phyloP scores from a whole-genome alignment of 495 filamentous ascomycete species.

The Xylaria palmicola region DNA sequence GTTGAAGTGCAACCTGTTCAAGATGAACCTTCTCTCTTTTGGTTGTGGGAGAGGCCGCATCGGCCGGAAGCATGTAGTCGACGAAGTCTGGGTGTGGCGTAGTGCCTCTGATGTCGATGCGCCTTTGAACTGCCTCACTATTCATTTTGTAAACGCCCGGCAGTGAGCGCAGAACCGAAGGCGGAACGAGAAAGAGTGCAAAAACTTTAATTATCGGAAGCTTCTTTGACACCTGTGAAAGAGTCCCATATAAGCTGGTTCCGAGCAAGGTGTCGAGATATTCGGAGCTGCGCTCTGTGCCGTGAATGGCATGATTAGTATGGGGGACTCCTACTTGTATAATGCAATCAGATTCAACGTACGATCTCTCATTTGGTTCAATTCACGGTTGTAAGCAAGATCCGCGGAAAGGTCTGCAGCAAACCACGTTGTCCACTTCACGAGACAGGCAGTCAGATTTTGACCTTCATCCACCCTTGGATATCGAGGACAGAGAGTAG shows the following conservation, averaged over 20 bases:
- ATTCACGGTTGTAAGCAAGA: slow-evolving; percentile 15
- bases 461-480: neutral
- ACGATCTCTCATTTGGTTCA: slow-evolving; percentile 17
- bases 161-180: slow-evolving; percentile 5
- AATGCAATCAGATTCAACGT: neutral
- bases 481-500: neutral
- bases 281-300: slow-evolving; percentile 15
- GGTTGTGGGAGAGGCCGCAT: slow-evolving; percentile 14
- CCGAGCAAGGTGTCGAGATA: slow-evolving; percentile 20
- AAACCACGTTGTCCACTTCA: slow-evolving; percentile 17
- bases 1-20: slow-evolving; percentile 24
- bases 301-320: neutral
- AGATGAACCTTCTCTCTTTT: slow-evolving; percentile 23
- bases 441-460: neutral
- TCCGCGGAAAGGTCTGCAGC: slow-evolving; percentile 19
- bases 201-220: slow-evolving; percentile 15
- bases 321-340: neutral
- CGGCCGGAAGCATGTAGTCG: slow-evolving; percentile 24
- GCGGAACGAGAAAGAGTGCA: slow-evolving; percentile 15
- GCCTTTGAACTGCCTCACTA: slow-evolving; percentile 17
- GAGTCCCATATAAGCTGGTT: slow-evolving; percentile 17
- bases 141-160: slow-evolving; percentile 17
- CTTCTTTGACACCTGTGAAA: slow-evolving; percentile 20
- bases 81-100: slow-evolving; percentile 24
- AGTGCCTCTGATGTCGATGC: slow-evolving; percentile 23